Percentiles rank a stretch among this genome's conserved stretches.
Evolutionary conservation across 2,329 filamentous ascomycete genomes (phyloP).

Genomic region (Stagonosporopsis rhizophila): DNA sequence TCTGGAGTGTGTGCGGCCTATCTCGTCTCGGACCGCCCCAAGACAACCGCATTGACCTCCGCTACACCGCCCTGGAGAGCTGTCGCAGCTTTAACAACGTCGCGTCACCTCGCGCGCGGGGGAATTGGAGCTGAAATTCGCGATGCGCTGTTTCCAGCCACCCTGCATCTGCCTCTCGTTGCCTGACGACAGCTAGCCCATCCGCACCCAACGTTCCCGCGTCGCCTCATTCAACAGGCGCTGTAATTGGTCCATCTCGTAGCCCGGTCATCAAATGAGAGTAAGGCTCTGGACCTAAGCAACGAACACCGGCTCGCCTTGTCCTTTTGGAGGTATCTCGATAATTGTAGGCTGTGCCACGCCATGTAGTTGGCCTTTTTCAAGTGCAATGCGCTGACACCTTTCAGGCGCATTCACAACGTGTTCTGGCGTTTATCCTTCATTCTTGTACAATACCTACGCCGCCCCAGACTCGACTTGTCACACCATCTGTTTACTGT

Average conservation of each 20-base stretch:
- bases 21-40: slow-evolving; percentile 37
- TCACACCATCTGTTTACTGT: slow-evolving; percentile 24
- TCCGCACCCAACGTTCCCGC: slow-evolving; percentile 37
- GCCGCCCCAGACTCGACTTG: slow-evolving; percentile 5
- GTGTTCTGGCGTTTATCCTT: slow-evolving; percentile 25
- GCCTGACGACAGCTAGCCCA: slow-evolving; percentile 46
- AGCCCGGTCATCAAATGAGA: slow-evolving; percentile 44
- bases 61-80: slow-evolving; percentile 49
- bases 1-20: slow-evolving; percentile 31
- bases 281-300: slow-evolving; percentile 29
- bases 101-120: slow-evolving; percentile 39
- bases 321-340: slow-evolving; percentile 43
- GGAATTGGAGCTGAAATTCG: slow-evolving; percentile 42
- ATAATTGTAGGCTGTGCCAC: slow-evolving; percentile 34
- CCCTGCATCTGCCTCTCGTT: slow-evolving; percentile 38
- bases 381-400: slow-evolving; percentile 33
- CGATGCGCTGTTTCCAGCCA: slow-evolving; percentile 50
- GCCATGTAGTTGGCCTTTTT: slow-evolving; percentile 24
- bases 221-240: slow-evolving; percentile 39
- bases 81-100: slow-evolving; percentile 36
- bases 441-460: slow-evolving; percentile 36
- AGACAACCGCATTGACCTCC: slow-evolving; percentile 48
- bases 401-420: slow-evolving; percentile 30
- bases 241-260: slow-evolving; percentile 44
- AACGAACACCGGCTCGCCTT: slow-evolving; percentile 40